A percentile compares a stretch with the other conserved stretches of the same genome.
Conservation (phyloP, 352 stramenopile genomes). For the Phytophthora rubi region DNA sequence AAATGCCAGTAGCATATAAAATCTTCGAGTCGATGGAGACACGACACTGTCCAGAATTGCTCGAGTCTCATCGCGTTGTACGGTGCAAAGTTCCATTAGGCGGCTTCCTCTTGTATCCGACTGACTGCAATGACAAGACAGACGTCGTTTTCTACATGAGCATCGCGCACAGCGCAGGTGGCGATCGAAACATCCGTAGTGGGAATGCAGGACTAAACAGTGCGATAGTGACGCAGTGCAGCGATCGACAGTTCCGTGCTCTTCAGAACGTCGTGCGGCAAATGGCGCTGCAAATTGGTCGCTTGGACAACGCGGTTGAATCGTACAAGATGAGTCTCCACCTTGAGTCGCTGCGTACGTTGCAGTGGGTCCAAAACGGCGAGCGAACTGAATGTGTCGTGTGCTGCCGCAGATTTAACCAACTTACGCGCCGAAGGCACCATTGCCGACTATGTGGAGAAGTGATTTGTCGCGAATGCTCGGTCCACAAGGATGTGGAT, state of each 20-base stretch:
- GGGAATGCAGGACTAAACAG: conserved; percentile 7
- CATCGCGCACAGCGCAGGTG: conserved; percentile 30
- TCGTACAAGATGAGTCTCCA: conserved; percentile 67
- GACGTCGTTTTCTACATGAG: conserved; percentile 86
- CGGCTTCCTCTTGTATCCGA: conserved; percentile 76
- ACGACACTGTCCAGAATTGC: conserved; percentile 68
- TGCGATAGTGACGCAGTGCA: conserved; percentile 32
- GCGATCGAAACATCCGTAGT: conserved; percentile 12
- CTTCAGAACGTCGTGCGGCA: conserved; percentile 62
- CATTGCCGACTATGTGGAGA: conserved; percentile 82
- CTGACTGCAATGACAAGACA: conserved; percentile 58
- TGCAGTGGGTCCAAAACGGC: conserved; percentile 66
- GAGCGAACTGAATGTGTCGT: conserved; percentile 61
- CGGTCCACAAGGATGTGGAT: conserved; percentile 72
- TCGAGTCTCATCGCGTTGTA: conserved; percentile 64
- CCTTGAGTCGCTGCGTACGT: conserved; percentile 56
- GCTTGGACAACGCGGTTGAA: conserved; percentile 63
- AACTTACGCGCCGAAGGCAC: conserved; percentile 67
- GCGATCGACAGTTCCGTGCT: conserved; percentile 68
- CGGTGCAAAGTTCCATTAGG: conserved; percentile 65
- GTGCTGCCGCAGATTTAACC: conserved; percentile 74
- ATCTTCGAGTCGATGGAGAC: conserved; percentile 74
- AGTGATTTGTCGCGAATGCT: conserved; percentile 80
- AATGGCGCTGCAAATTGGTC: conserved; percentile 60
- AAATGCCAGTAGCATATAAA: conserved; percentile 69